Evolutionary conservation across 2,329 filamentous ascomycete species (phyloP), one percentile per base, ranked within the genome.

Genomic region (Didymosphaeria variabile): DNA sequence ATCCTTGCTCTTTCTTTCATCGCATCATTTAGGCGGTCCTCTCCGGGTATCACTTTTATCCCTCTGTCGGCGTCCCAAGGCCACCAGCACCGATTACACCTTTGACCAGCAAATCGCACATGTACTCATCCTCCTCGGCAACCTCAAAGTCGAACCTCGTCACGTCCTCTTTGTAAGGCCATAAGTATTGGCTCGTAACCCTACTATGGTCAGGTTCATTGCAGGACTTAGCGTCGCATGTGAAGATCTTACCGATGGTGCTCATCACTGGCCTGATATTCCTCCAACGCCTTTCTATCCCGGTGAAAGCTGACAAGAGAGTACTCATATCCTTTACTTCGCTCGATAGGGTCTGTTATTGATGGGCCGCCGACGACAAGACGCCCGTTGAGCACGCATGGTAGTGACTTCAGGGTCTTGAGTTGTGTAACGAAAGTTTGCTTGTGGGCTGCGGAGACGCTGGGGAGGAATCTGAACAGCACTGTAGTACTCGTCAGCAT

Each of bases 61-160:
- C 29, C 15, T 47, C 45, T 5, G 3, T 47, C 23, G 45, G 15
- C 15, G 45, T 31, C 23, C 3, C 45, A 23, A 31, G 29, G 6
- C 23, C 19, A 45, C 42, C 13, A 13, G 19, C 13, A 17, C 36
- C 13, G 23, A 42, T 4, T n/a, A 52, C n/a, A 15, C 31, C 32
- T 15, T 32, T 52, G 19, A 52, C 34, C 49, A 53, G 31, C 4
- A 21, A 21, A 12, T 63, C 40, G 29, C 62, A 59, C 52, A 64
- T 61, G 21, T 61, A 57, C 26, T 81, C 77, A 60, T 81, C 80
- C 46, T 78, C 78, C 10, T 70, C 61, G 3, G 80, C 79, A 23
- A 85, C 81, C 57, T 87, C 84, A 63, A 87, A 86, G 64, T 87
- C 85, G 66, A 86, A 87, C 19, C 85, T 76, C 17, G 79, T 78